These are phyloP conservation scores for Sordaria brevicollis DNA, from an alignment of 495 filamentous ascomycete genomes.

Conservation along the genomic window DNA sequence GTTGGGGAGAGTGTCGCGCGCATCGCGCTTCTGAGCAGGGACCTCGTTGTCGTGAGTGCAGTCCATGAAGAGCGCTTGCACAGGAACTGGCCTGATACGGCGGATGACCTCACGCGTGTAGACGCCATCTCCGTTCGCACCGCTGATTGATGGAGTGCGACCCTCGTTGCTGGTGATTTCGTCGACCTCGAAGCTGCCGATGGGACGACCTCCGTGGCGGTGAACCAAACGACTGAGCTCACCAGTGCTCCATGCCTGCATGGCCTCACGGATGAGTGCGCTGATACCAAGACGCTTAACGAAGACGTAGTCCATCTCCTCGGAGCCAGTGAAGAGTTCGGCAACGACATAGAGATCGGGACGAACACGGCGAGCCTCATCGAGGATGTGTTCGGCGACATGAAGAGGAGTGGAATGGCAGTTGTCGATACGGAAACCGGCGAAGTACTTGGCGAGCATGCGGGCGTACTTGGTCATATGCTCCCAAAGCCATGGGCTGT, in stretches of 20 bases:
- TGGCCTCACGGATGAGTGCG: constrained; percentile 86
- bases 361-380: constrained; percentile 78
- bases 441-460: constrained; percentile 91
- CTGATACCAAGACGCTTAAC: constrained; percentile 85
- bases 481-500: constrained; percentile 91
- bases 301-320: constrained; percentile 92
- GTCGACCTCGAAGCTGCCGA: constrained; percentile 91
- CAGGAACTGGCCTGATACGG: constrained; percentile 66
- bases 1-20: constrained; percentile 89
- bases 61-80: constrained; percentile 96
- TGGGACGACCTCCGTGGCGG: constrained; percentile 85
- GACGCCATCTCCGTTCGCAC: constrained; percentile 7
- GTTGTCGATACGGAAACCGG: constrained; percentile 95
- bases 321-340: constrained; percentile 92
- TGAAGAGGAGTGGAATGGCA: constrained; percentile 93
- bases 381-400: constrained; percentile 87
- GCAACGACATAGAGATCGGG: constrained; percentile 88
- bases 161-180: constrained; percentile 34
- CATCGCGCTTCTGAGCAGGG: constrained; percentile 91
- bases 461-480: constrained; percentile 89
- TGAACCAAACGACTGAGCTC: constrained; percentile 90
- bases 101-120: constrained; percentile 49
- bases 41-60: constrained; percentile 98
- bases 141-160: constrained; percentile 15
- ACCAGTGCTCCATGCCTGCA: constrained; percentile 94